Conservation (phyloP, 192 early-diverging fungal species). For the Linnemannia schmuckeri region DNA sequence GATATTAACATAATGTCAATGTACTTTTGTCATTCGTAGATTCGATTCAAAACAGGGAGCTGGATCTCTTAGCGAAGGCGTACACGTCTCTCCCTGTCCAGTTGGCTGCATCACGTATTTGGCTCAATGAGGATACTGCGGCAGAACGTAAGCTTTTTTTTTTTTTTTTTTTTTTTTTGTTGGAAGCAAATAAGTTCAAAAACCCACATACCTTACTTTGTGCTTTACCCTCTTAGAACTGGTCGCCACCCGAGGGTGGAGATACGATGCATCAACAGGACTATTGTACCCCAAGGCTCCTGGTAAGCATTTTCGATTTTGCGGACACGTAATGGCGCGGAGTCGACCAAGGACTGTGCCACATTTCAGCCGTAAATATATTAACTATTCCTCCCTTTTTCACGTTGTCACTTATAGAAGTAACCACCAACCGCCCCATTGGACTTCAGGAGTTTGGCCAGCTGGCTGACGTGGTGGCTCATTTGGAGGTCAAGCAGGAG, state of each 20-base stretch:
- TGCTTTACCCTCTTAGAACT: slow-evolving; percentile 18
- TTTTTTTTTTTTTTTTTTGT: background rate
- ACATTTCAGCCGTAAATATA: background rate
- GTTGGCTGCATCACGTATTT: slow-evolving; percentile 49
- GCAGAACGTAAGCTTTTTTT: slow-evolving; percentile 44
- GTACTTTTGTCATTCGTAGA: slow-evolving; percentile 8
- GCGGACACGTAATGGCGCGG: background rate
- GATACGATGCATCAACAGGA: slow-evolving; percentile 45
- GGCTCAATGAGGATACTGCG: slow-evolving; percentile 39
- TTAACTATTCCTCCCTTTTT: background rate
- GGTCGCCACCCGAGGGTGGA: slow-evolving; percentile 51
- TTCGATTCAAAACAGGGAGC: slow-evolving; percentile 48
- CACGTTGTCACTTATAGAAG: slow-evolving; percentile 9
- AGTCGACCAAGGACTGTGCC: background rate
- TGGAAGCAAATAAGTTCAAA: background rate
- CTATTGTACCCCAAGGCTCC: slow-evolving; percentile 50
- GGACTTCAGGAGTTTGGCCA: slow-evolving; percentile 51
- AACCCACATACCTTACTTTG: background rate
- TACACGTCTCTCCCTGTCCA: slow-evolving; percentile 53
- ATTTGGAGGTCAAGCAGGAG: slow-evolving; percentile 51
- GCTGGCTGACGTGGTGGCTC: slow-evolving; percentile 47
- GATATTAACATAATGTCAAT: background rate
- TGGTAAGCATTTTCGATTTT: background rate
- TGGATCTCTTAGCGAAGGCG: slow-evolving; percentile 50
- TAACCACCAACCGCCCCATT: slow-evolving; percentile 21